These are phyloP conservation scores for Radiomyces spectabilis DNA, from an alignment of 192 early-diverging fungal species.

Conservation along the genomic window DNA sequence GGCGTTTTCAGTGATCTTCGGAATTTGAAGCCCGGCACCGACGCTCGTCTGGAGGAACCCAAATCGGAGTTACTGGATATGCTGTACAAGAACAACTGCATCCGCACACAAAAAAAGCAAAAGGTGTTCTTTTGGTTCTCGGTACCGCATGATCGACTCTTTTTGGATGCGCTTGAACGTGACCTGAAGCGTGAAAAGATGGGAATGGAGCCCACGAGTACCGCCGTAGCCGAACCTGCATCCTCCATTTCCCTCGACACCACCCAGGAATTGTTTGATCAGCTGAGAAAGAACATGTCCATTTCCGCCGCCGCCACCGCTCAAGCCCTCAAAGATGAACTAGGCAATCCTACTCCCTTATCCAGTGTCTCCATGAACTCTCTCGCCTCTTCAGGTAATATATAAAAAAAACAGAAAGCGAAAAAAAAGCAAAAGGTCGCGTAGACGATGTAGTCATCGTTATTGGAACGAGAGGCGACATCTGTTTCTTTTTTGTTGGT, in stretches of 20 bases:
- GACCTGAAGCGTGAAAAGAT: slow-evolving; percentile 91
- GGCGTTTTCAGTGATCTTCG: slow-evolving; percentile 95
- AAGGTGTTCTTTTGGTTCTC: slow-evolving; percentile 98
- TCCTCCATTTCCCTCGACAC: slow-evolving; percentile 35
- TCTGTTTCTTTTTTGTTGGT: slow-evolving; percentile 4
- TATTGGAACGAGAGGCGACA: too few species aligned
- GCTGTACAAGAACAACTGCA: slow-evolving; percentile 91
- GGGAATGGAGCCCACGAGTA: slow-evolving; percentile 76
- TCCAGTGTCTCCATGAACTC: slow-evolving; percentile 5
- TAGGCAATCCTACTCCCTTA: background rate
- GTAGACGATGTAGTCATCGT: background rate
- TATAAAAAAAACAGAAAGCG: background rate
- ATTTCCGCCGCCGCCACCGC: slow-evolving; percentile 19
- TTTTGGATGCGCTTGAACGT: slow-evolving; percentile 92
- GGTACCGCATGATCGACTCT: slow-evolving; percentile 90
- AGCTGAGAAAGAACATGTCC: slow-evolving; percentile 20
- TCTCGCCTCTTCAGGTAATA: background rate
- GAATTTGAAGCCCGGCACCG: slow-evolving; percentile 88
- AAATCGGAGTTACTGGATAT: slow-evolving; percentile 91
- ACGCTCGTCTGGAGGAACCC: slow-evolving; percentile 88
- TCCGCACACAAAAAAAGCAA: slow-evolving; percentile 98
- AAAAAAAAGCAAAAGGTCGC: background rate
- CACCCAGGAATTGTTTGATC: slow-evolving; percentile 23
- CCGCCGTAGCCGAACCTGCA: slow-evolving; percentile 56
- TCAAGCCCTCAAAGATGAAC: slow-evolving; percentile 13